Evolutionary conservation across 352 stramenopile species (phyloP).

Genomic region (Elongisporangium prolatum): DNA sequence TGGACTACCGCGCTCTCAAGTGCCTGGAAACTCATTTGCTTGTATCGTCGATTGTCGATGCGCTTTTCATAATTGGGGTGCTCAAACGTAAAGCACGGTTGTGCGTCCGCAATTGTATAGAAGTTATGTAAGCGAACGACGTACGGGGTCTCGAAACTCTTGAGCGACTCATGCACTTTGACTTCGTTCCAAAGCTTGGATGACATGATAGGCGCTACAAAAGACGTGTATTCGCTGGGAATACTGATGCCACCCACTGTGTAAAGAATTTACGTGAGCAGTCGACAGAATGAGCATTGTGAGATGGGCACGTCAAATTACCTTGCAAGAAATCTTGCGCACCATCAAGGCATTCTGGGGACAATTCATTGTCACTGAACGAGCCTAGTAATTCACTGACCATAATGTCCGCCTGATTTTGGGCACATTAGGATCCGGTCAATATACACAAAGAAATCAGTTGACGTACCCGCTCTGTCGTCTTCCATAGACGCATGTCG

Average conservation of each 20-base stretch:
- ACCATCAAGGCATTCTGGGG: conserved; percentile 96
- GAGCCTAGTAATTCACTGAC: conserved; percentile 95
- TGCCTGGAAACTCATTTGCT: conserved; percentile 49
- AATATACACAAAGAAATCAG: neutral
- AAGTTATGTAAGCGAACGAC: conserved; percentile 95
- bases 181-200: conserved; percentile 92
- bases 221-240: conserved; percentile 92
- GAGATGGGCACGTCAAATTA: too few relatives aligned
- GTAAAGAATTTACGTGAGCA: too few relatives aligned
- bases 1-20: conserved; percentile 79
- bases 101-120: conserved; percentile 75
- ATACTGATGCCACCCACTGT: conserved; percentile 86
- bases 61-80: conserved; percentile 80
- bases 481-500: conserved; percentile 85
- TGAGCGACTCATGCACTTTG: conserved; percentile 63
- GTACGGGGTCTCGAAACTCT: conserved; percentile 95
- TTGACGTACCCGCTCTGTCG: conserved; percentile 41
- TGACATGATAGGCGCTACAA: conserved; percentile 93
- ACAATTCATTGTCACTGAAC: conserved; percentile 99
- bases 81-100: conserved; percentile 92
- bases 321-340: conserved; percentile 91
- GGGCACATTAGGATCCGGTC: neutral
- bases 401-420: conserved; percentile 87
- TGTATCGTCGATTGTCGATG: conserved; percentile 85
- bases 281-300: too few relatives aligned